Evolutionary conservation across 257 asterid species (phyloP), one percentile per base, ranked within the genome.

Genomic region (Scutellaria barbata): DNA sequence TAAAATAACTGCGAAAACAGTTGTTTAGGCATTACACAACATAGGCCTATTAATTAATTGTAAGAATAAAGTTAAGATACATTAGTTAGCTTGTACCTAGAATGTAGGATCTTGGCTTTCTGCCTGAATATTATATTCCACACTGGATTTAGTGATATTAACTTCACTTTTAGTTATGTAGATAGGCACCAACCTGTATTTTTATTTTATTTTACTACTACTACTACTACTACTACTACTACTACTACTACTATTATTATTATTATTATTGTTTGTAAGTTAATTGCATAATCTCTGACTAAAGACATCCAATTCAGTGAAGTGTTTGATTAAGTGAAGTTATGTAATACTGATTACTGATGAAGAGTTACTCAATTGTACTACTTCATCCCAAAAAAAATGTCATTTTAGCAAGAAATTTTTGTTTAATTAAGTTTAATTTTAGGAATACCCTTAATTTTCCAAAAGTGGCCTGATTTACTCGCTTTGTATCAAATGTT

Each of bases 41-140:
- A 58, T 53, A 79, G 43, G 74, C 52, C 48, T 68, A 61, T 71
- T 76, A 17, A 72, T 68, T 63, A 55, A 68, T 63, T 33, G 39
- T 39, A 51, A 55, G 12, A 16, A 55, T 68, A 76, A 76, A 77
- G 54, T 56, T 70, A 56, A 18, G 17, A 70, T 50, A 17, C 66
- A 77, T 74, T 82, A 71, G 72, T 59, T 73, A 66, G 73, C 63
- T 41, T 74, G 57, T 66, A 35, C 75, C 80, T 50, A 72, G 50
- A 79, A 73, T 68, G 47, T 51, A 50, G 86, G 86, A 81, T 83
- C 81, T 80, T 75, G 81, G 72, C 73, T 64, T 81, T 47, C 30
- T 66, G 51, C 62, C 45, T 69, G 10, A 42, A 62, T 78, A 74
- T 74, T 47, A 48, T 78, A 57, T 74, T 56, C 46, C 4, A 4